phyloP scores from a whole-genome alignment of 1,284 basidiomycete species.

The Caloboletus firmus region DNA sequence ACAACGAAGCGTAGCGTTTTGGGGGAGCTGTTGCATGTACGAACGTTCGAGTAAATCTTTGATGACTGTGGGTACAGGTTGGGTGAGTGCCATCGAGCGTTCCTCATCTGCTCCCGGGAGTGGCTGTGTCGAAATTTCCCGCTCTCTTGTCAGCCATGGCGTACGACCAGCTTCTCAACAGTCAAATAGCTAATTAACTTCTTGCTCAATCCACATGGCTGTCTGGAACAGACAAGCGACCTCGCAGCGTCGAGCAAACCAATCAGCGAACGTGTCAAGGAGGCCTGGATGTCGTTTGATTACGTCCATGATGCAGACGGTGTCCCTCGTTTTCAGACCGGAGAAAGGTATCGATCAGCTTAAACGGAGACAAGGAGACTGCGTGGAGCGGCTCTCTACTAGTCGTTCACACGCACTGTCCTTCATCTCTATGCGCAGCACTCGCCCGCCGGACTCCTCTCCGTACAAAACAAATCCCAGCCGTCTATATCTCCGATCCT shows the following conservation, averaged over 20 bases:
- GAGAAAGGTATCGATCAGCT: conserved; percentile 81
- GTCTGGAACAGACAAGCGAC: conserved; percentile 44
- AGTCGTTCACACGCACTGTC: conserved; percentile 72
- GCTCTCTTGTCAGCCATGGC: conserved; percentile 2
- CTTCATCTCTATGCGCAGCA: conserved; percentile 86
- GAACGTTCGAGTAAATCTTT: no score
- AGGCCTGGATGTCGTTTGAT: conserved; percentile 76
- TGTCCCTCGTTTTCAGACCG: conserved; percentile 43
- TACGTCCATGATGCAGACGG: conserved; percentile 2
- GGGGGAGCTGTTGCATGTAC: no score
- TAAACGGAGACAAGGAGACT: conserved; percentile 99
- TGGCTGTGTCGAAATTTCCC: conserved; percentile 11
- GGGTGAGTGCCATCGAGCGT: no score
- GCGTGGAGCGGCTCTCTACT: conserved; percentile 35
- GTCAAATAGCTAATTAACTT: neutral
- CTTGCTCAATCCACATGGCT: conserved; percentile 1
- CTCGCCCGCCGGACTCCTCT: conserved; percentile 47
- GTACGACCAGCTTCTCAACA: conserved; percentile 7
- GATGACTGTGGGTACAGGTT: no score
- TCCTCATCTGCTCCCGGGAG: no score
- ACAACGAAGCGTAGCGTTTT: no score
- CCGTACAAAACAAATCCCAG: conserved; percentile 58
- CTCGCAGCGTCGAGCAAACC: conserved; percentile 54
- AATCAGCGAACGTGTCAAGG: conserved; percentile 63
- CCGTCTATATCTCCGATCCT: conserved; percentile 88